Conservation (phyloP, 2,329 filamentous ascomycete genomes). For the Cylindrodendrum hubeiense region DNA sequence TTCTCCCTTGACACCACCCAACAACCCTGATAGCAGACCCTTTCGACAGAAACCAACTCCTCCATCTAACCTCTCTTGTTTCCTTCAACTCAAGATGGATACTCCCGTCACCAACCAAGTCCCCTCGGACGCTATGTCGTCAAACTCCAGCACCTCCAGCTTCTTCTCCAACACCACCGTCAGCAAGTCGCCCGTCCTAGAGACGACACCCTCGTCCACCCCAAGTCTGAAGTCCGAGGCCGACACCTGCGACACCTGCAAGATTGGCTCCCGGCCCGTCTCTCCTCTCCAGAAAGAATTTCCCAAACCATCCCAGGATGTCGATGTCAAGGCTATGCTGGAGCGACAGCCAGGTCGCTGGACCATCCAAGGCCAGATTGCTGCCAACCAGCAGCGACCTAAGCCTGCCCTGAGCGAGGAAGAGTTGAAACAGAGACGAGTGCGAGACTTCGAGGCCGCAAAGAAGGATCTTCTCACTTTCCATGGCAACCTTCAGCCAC, state of each 20-base stretch:
- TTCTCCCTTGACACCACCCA: neutral
- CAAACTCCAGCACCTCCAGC: constrained; percentile 29
- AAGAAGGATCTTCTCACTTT: constrained; percentile 61
- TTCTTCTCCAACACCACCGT: constrained; percentile 31
- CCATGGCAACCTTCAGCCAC: constrained; percentile 41
- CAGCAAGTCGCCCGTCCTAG: constrained; percentile 39
- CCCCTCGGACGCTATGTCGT: constrained; percentile 28
- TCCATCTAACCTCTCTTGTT: neutral
- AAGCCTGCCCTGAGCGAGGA: constrained; percentile 36
- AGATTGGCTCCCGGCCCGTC: constrained; percentile 47
- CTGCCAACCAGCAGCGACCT: constrained; percentile 47
- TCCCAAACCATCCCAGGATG: constrained; percentile 54
- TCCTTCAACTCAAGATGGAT: constrained; percentile 6
- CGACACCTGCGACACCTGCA: constrained; percentile 25
- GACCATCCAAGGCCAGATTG: constrained; percentile 53
- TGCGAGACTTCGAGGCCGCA: constrained; percentile 57
- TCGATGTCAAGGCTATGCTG: constrained; percentile 59
- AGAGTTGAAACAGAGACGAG: constrained; percentile 50
- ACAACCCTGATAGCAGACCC: neutral
- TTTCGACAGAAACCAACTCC: neutral
- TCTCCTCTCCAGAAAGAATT: constrained; percentile 52
- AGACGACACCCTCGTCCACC: constrained; percentile 37
- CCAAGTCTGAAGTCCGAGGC: constrained; percentile 35
- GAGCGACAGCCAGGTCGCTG: constrained; percentile 57
- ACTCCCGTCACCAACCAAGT: constrained; percentile 25